A percentile compares a stretch with the other conserved stretches of the same genome.
Evolutionary conservation across 371 early-diverging fungal genomes (phyloP).

Genomic region (Thermomucor indicae-seudaticae): DNA sequence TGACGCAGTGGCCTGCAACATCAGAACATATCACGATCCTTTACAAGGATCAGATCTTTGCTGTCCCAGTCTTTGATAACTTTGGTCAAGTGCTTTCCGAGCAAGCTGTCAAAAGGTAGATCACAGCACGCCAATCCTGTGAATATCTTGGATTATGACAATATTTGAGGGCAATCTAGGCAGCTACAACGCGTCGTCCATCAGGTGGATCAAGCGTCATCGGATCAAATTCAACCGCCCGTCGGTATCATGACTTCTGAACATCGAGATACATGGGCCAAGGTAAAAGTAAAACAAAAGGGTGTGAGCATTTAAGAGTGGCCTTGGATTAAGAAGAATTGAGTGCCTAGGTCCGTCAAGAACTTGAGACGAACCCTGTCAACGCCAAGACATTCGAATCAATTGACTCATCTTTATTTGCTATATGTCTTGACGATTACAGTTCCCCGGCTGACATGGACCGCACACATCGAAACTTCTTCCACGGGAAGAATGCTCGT

Average conservation of each 20-base stretch:
- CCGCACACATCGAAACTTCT: slow-evolving; percentile 66
- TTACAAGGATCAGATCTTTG: slow-evolving; percentile 78
- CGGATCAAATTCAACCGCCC: slow-evolving; percentile 50
- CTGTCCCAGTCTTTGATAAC: slow-evolving; percentile 66
- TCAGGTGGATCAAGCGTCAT: slow-evolving; percentile 48
- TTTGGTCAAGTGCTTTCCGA: slow-evolving; percentile 67
- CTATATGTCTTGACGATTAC: slow-evolving; percentile 80
- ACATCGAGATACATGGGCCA: slow-evolving; percentile 87
- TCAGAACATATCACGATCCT: slow-evolving; percentile 80
- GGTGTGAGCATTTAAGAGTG: too few species aligned
- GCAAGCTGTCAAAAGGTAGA: slow-evolving; percentile 56
- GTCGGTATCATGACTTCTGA: slow-evolving; percentile 79
- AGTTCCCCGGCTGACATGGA: slow-evolving; percentile 57
- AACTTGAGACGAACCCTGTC: slow-evolving; percentile 21
- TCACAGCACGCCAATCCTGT: background rate
- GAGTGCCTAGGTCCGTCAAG: slow-evolving; percentile 30
- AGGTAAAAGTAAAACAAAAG: slow-evolving; percentile 18
- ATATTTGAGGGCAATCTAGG: slow-evolving; percentile 19
- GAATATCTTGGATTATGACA: background rate
- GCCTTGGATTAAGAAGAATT: background rate
- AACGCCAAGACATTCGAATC: slow-evolving; percentile 63
- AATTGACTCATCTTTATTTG: slow-evolving; percentile 84
- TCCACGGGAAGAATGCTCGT: slow-evolving; percentile 69
- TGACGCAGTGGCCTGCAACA: slow-evolving; percentile 66
- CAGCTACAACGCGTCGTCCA: slow-evolving; percentile 61